A percentile compares a stretch with the other conserved stretches of the same genome.
These are phyloP conservation scores for Xylaria castorea DNA, from an alignment of 495 filamentous ascomycete species.

Conservation along the genomic window DNA sequence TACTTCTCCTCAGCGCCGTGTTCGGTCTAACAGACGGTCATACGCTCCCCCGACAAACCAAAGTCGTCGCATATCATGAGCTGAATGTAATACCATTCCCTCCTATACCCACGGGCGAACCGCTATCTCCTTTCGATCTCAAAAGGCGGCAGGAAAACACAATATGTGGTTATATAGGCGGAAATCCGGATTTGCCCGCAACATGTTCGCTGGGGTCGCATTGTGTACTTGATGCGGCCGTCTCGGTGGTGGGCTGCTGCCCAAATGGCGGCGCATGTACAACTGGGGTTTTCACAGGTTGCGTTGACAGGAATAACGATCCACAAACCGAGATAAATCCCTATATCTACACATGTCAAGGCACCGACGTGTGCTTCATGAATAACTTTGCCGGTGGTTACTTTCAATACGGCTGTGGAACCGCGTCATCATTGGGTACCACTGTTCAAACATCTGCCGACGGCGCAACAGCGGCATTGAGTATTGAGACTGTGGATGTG, in stretches of 20 bases:
- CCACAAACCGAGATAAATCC: slow-evolving; percentile 57
- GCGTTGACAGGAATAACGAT: slow-evolving; percentile 53
- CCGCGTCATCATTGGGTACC: slow-evolving; percentile 49
- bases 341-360: slow-evolving; percentile 55
- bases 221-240: slow-evolving; percentile 53
- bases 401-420: slow-evolving; percentile 57
- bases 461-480: slow-evolving; percentile 41
- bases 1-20: slow-evolving; percentile 47
- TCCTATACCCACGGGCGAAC: slow-evolving; percentile 47
- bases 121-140: slow-evolving; percentile 43
- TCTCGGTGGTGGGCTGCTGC: slow-evolving; percentile 56
- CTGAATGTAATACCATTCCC: slow-evolving; percentile 55
- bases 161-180: slow-evolving; percentile 56
- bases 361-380: slow-evolving; percentile 50
- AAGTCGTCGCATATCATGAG: slow-evolving; percentile 46
- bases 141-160: slow-evolving; percentile 52
- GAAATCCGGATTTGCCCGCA: slow-evolving; percentile 50
- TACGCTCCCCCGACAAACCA: slow-evolving; percentile 47
- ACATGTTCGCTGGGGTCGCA: slow-evolving; percentile 58
- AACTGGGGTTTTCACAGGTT: slow-evolving; percentile 55
- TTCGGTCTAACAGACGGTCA: slow-evolving; percentile 45
- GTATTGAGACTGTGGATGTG: slow-evolving; percentile 40
- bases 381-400: slow-evolving; percentile 57
- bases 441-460: slow-evolving; percentile 49
- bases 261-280: slow-evolving; percentile 54